Evolutionary conservation across 75 land plant genomes (phyloP).

Genomic region (Larix kaempferi): DNA sequence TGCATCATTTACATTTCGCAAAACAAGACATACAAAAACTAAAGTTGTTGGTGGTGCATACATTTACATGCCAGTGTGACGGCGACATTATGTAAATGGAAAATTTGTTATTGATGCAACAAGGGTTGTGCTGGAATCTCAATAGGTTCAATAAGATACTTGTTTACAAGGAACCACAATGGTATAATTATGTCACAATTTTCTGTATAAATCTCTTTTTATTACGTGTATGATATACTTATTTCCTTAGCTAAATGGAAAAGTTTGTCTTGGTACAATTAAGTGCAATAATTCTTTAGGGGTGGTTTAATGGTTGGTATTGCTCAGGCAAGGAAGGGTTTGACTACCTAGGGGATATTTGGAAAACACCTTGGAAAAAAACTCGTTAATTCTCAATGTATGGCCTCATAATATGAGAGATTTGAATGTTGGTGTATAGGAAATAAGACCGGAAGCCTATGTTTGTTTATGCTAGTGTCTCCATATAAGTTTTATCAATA

Average conservation of each 20-base stretch:
- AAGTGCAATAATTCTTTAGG: background rate
- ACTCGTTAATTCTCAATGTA: background rate
- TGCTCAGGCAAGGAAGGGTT: background rate
- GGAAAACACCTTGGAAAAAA: background rate
- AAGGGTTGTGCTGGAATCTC: constrained; percentile 47
- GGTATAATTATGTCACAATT: background rate
- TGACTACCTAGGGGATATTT: background rate
- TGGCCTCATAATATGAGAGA: background rate
- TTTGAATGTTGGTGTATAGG: no score
- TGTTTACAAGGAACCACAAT: background rate
- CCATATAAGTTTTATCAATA: no score
- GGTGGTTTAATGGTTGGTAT: background rate
- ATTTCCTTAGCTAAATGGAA: background rate
- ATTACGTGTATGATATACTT: background rate
- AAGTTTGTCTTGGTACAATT: background rate
- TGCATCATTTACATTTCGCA: constrained; percentile 83
- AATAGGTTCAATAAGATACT: constrained; percentile 22
- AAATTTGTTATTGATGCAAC: constrained; percentile 64
- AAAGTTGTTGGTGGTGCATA: constrained; percentile 93
- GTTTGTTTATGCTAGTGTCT: no score
- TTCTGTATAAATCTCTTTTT: background rate
- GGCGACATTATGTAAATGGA: constrained; percentile 82
- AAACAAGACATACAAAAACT: constrained; percentile 61
- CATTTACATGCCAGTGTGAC: constrained; percentile 94
- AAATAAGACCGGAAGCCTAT: no score